Base-by-base conservation (phyloP, 352 stramenopile genomes). In the Phytophthora niederhauseri region DNA sequence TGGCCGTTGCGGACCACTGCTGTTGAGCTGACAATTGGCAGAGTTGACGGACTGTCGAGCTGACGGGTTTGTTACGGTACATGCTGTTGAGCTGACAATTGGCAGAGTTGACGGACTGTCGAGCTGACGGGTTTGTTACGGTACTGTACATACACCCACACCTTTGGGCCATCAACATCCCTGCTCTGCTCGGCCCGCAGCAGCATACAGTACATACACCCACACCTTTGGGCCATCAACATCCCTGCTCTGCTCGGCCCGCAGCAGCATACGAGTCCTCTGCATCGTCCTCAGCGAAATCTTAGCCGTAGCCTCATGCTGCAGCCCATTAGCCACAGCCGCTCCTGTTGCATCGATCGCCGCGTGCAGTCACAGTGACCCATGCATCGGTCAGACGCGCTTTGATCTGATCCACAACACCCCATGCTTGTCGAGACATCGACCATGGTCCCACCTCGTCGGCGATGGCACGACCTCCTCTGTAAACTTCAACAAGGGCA, bases 221-320 rank as follows among this genome's bases (percentile, higher is more conserved):
- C 12, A 45, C 36, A 6, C 12, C 12, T 17, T 11, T 43, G 36
- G 12, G 36, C 12, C 36, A 17, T 43, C 36, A 43, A 43, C 36
- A 43, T 43, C 36, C 36, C 15, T 43, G 11, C 34, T 15, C 34
- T 15, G 34, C 12, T 17, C 36, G 15, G 36, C 36, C 36, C 36
- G 36, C 36, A 43, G 12, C 36, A 43, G 36, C 15, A 38, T 26
- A 26, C 34, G 14, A 20, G 34, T 34, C 65, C 45, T 58, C 45
- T 72, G 68, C 65, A 68, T 72, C 59, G 58, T 64, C n/a, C 31
- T 72, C 65, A 72, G 65, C 65, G 53, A 61, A 19, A 41, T 9
- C 34, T 41, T 41, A 9, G 34, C 34, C 34, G 38, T 19, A 19
- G 38, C 38, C 15, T n/a, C 38, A n/a, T n/a, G n/a, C n/a, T n/a